Evolutionary conservation across 805 yeast species (phyloP).

Genomic region (Candida saitoana): DNA sequence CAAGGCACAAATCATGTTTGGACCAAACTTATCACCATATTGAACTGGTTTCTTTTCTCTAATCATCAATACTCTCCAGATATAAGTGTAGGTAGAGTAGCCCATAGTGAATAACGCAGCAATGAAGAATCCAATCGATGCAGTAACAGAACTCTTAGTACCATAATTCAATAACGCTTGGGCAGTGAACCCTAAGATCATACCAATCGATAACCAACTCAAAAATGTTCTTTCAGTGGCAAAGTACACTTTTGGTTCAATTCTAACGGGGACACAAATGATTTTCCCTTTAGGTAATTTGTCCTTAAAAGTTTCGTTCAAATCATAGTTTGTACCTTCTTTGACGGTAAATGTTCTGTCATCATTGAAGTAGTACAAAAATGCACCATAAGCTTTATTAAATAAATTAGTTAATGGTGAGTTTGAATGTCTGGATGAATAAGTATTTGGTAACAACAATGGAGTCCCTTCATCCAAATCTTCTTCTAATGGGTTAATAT

Average conservation of each 20-base stretch:
- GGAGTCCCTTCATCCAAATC: constrained; percentile 48
- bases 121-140: constrained; percentile 81
- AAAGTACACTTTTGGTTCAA: constrained; percentile 98
- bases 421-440: constrained; percentile 21
- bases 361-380: constrained; percentile 40
- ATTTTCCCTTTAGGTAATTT: constrained; percentile 84
- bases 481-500: constrained; percentile 43
- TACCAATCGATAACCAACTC: constrained; percentile 89
- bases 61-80: constrained; percentile 79
- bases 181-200: constrained; percentile 85
- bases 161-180: constrained; percentile 85
- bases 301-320: constrained; percentile 44
- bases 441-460: constrained; percentile 37
- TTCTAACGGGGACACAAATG: constrained; percentile 89
- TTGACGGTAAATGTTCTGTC: constrained; percentile 44
- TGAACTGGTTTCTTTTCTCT: constrained; percentile 77
- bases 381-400: constrained; percentile 28
- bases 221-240: constrained; percentile 95
- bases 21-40: constrained; percentile 87
- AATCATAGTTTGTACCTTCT: constrained; percentile 42
- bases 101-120: constrained; percentile 70
- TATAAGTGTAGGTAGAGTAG: constrained; percentile 70
- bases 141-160: constrained; percentile 62
- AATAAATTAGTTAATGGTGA: constrained; percentile 33
- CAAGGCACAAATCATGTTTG: constrained; percentile 73